These are phyloP conservation scores for Flaveria floridana DNA, from an alignment of 140 eudicot genomes.

Conservation along the genomic window DNA sequence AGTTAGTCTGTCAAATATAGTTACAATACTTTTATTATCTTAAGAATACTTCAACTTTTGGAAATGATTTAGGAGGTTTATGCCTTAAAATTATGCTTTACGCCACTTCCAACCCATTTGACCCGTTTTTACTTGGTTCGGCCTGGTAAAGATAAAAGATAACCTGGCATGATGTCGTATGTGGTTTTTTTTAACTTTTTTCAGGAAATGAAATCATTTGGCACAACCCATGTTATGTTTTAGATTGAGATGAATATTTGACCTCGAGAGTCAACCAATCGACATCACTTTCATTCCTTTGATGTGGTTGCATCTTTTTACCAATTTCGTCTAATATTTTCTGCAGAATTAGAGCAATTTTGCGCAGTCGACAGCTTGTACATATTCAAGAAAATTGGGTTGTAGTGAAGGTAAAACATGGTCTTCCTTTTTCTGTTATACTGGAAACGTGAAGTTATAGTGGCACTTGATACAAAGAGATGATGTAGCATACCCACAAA, in stretches of 20 bases:
- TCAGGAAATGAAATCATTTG: neutral
- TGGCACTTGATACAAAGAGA: neutral
- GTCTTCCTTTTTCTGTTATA: neutral
- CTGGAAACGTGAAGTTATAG: neutral
- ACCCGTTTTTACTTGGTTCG: neutral
- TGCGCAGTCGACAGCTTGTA: neutral
- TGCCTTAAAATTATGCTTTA: neutral
- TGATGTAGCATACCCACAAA: neutral
- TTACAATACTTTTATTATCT: neutral
- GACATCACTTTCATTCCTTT: neutral
- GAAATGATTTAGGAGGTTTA: neutral
- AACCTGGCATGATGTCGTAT: no score
- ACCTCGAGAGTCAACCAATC: neutral
- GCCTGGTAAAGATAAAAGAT: no score
- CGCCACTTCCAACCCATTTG: neutral
- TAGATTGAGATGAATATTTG: neutral
- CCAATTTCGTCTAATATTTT: neutral
- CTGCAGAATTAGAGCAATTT: constrained; percentile 1
- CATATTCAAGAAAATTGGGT: neutral
- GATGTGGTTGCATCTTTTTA: neutral
- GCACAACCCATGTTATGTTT: neutral
- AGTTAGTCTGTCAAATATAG: neutral
- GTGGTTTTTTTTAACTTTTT: neutral
- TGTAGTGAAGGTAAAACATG: neutral
- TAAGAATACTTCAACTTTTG: neutral